These are phyloP conservation scores for Chytriomyces sp. DNA, from an alignment of 192 early-diverging fungal genomes.

Conservation along the genomic window DNA sequence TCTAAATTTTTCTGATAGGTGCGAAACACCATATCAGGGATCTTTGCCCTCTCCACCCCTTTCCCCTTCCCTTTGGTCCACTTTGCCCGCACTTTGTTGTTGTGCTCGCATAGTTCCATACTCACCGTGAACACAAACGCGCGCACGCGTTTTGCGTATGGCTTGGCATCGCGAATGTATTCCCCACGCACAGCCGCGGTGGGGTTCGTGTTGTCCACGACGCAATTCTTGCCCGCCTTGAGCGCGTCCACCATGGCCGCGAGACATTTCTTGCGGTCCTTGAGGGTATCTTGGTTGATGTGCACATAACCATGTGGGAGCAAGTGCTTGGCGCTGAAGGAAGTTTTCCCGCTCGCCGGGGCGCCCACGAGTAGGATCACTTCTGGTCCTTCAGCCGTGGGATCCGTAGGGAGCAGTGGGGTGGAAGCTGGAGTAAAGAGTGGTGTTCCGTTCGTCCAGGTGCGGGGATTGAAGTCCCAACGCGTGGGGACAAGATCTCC, in stretches of 20 bases:
- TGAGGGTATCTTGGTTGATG: constrained; percentile 84
- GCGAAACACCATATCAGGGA: constrained; percentile 60
- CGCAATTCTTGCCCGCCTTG: constrained; percentile 54
- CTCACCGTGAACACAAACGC: constrained; percentile 65
- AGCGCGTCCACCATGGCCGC: constrained; percentile 57
- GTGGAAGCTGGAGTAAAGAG: constrained; percentile 4
- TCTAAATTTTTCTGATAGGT: constrained; percentile 40
- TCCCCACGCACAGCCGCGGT: constrained; percentile 56
- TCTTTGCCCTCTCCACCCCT: constrained; percentile 28
- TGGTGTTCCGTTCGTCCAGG: neutral
- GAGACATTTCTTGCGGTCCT: constrained; percentile 76
- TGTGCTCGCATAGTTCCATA: constrained; percentile 70
- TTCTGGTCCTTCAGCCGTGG: constrained; percentile 41
- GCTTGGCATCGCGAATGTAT: constrained; percentile 68
- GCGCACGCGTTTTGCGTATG: constrained; percentile 32
- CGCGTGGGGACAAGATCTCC: constrained; percentile 4
- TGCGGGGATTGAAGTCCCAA: constrained; percentile 20
- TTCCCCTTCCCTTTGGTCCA: constrained; percentile 26
- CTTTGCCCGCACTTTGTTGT: constrained; percentile 72
- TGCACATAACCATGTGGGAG: constrained; percentile 65
- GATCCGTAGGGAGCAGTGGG: neutral
- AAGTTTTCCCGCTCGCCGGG: constrained; percentile 84
- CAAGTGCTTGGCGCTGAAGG: constrained; percentile 68
- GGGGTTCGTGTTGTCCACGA: constrained; percentile 90
- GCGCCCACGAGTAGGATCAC: constrained; percentile 78